phyloP scores from a whole-genome alignment of 768 basidiomycete genomes.

The Mycena venus region DNA sequence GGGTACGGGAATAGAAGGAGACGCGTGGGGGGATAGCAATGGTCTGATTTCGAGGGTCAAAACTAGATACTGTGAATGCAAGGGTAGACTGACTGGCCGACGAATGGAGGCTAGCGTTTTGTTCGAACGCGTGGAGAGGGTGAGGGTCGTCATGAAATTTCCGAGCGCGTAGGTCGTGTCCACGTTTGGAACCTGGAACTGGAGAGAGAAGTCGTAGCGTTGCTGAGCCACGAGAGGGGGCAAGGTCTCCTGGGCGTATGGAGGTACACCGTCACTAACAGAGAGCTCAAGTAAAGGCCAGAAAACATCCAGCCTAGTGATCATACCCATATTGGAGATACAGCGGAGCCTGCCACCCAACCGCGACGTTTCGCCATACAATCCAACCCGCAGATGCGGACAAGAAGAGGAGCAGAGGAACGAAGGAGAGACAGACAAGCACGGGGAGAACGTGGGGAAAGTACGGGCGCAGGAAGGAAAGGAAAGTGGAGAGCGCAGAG shows the following conservation, averaged over 20 bases:
- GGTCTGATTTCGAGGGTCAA: conserved; percentile 56
- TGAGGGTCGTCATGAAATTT: conserved; percentile 86
- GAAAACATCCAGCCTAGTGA: background rate
- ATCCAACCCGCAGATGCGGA: conserved; percentile 78
- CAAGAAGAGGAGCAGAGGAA: conserved; percentile 73
- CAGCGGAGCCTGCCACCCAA: conserved; percentile 76
- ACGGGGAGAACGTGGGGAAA: conserved; percentile 73
- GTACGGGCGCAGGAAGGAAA: conserved; percentile 54
- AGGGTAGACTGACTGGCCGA: conserved; percentile 67
- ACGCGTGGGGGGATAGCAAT: conserved; percentile 65
- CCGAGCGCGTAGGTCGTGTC: conserved; percentile 81
- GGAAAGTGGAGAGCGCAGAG: conserved; percentile 55
- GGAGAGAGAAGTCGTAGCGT: conserved; percentile 81
- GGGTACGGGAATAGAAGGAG: conserved; percentile 54
- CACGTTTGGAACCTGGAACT: conserved; percentile 73
- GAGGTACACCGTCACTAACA: conserved; percentile 71
- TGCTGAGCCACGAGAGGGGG: conserved; percentile 70
- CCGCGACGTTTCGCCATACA: conserved; percentile 81
- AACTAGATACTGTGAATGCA: background rate
- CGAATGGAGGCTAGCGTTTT: conserved; percentile 72
- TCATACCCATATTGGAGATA: conserved; percentile 87
- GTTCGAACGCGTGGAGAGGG: conserved; percentile 70
- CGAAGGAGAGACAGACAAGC: conserved; percentile 67
- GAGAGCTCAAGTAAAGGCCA: conserved; percentile 8
- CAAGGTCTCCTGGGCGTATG: conserved; percentile 71